Percentiles rank a stretch among this genome's conserved stretches.
phyloP scores from a whole-genome alignment of 1,139 yeast genomes.

The Pichia sp. region DNA sequence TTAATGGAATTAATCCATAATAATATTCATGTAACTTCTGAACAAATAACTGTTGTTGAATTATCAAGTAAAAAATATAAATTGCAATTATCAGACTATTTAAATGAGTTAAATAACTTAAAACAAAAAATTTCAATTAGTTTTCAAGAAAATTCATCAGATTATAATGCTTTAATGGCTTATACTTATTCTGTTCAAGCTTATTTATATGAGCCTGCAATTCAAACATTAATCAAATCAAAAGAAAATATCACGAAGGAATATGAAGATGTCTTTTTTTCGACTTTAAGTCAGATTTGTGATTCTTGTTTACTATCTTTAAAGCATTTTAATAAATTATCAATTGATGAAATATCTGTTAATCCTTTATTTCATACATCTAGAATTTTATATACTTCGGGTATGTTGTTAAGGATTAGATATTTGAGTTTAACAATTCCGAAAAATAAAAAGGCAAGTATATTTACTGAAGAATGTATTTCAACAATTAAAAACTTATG shows the following conservation, averaged over 20 bases:
- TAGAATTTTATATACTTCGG: conserved; percentile 61
- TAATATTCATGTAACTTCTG: conserved; percentile 35
- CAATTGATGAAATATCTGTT: conserved; percentile 41
- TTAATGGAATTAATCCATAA: conserved; percentile 59
- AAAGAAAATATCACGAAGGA: conserved; percentile 19
- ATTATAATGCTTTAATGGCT: conserved; percentile 38
- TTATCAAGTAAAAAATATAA: conserved; percentile 27
- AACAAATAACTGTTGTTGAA: conserved; percentile 21
- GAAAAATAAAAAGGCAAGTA: conserved; percentile 38
- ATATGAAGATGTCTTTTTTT: conserved; percentile 29
- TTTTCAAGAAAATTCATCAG: conserved; percentile 27
- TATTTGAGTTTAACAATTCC: conserved; percentile 52
- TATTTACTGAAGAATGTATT: conserved; percentile 47
- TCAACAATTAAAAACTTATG: conserved; percentile 39
- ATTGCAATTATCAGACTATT: conserved; percentile 38
- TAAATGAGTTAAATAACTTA: conserved; percentile 36
- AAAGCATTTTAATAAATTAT: conserved; percentile 41
- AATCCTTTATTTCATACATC: conserved; percentile 61
- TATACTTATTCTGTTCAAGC: conserved; percentile 66
- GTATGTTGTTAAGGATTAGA: conserved; percentile 55
- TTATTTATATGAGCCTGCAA: conserved; percentile 56
- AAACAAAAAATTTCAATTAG: conserved; percentile 30
- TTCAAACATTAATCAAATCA: conserved; percentile 16
- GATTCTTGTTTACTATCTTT: conserved; percentile 49
- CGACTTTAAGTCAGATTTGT: conserved; percentile 46